Evolutionary conservation across 106 monocot genomes (phyloP), one percentile per base, ranked within the genome.

Genomic region (Iris macrosiphon): DNA sequence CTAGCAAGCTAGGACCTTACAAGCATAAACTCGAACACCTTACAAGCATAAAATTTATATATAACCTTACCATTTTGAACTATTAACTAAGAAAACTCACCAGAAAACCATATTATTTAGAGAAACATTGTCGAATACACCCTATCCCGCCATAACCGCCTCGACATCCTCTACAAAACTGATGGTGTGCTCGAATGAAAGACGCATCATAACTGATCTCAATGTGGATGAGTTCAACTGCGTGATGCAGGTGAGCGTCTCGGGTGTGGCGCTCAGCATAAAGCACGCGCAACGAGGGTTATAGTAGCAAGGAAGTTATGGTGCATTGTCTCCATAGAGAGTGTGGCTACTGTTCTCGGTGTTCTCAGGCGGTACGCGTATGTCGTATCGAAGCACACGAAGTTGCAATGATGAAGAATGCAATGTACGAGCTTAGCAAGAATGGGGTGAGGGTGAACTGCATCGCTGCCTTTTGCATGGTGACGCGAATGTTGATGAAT

Each of bases 161-260:
- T 79, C 22, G 79, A 79, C 47, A 52, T 79, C 38, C 49, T 72
- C 17, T 66, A 52, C 62, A 78, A 68, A 72, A 83, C 79, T 62
- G 88, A 83, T 1, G 83, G 82, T 17, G 59, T 83, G 31, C 68
- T 88, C 11, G 88, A 79, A 0, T 43, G 67, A 21, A 79, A 73
- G 51, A 55, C 62, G 3, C 16, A 30, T 19, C 19, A 76, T 88
- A 51, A 11, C 55, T 3, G 48, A 76, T 15, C 60, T 83, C 29
- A 81, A 87, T 19, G 59, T 65, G 8, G 74, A 57, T 6, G 73
- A 79, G 53, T 41, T 79, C 59, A 69, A 79, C 22, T 20, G 25
- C 4, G 69, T 79, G 20, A 56, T 69, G 60, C 21, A 41, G 14
- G 79, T 79, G 20, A 73, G 74, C 48, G 69, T 79, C 2, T 40